A percentile compares a stretch with the other conserved stretches of the same genome.
These are phyloP conservation scores for Stenogyne calaminthoides DNA, from an alignment of 305 asterid species.

Conservation along the genomic window DNA sequence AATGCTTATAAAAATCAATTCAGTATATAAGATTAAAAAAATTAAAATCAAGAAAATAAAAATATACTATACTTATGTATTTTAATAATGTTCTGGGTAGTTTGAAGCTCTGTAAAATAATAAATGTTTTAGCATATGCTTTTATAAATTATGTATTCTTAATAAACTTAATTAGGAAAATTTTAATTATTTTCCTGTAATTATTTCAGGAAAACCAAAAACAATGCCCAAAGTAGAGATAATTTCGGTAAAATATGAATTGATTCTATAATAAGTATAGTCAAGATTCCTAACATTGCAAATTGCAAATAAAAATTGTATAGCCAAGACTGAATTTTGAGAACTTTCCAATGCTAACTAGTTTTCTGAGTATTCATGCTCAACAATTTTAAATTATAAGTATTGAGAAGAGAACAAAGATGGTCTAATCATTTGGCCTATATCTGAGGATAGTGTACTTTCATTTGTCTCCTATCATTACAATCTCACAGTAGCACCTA, in stretches of 20 bases:
- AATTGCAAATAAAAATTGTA: background rate
- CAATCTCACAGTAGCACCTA: background rate
- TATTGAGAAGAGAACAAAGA: background rate
- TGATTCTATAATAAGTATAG: background rate
- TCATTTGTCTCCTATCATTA: background rate
- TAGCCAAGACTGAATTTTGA: background rate
- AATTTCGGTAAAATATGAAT: background rate
- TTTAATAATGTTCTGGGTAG: background rate
- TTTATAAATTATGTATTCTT: background rate
- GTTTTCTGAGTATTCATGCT: background rate
- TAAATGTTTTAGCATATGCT: background rate
- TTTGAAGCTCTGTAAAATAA: background rate
- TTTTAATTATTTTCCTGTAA: background rate
- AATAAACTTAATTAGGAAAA: background rate
- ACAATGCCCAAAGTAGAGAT: background rate
- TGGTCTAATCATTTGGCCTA: background rate
- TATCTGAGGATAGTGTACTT: background rate
- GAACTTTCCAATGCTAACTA: background rate
- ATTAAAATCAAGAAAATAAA: background rate
- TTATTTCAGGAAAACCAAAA: background rate
- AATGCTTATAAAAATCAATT: background rate
- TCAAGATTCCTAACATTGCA: constrained; percentile 12
- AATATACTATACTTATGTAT: background rate
- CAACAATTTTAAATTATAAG: background rate
- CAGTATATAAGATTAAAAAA: background rate